Evolutionary conservation across 169 alveolate genomes (phyloP).

Genomic region (Eimeria necatrix): DNA sequence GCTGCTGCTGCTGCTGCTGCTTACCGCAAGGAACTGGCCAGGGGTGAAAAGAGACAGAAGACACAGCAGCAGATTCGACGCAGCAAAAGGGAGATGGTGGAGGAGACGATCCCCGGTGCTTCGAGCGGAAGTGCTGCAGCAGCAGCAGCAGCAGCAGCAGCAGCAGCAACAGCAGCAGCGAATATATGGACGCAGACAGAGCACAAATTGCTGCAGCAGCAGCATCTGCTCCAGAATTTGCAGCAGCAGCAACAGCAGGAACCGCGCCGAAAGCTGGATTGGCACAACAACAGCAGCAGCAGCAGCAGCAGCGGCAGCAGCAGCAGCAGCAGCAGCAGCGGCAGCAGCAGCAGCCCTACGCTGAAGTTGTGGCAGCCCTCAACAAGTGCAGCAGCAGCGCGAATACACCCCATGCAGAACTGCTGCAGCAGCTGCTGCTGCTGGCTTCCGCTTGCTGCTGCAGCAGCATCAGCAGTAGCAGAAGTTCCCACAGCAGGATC

Average conservation of each 20-base stretch:
- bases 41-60: background rate
- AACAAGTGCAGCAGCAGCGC: background rate
- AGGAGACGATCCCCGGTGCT: background rate
- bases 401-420: background rate
- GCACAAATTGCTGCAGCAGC: no score
- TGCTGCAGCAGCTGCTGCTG: background rate
- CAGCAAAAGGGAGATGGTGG: background rate
- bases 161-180: background rate
- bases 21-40: no score
- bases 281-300: background rate
- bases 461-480: background rate
- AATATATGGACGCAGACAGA: no score
- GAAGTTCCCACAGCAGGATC: background rate
- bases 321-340: background rate
- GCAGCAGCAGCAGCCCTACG: background rate
- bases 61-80: background rate
- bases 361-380: background rate
- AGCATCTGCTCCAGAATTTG: no score
- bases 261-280: no score
- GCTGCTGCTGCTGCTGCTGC: background rate
- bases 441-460: background rate
- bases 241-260: no score
- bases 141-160: background rate
- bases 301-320: background rate
- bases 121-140: background rate